Evolutionary conservation across 768 basidiomycete genomes (phyloP).

Genomic region (Mrakia blollopis): DNA sequence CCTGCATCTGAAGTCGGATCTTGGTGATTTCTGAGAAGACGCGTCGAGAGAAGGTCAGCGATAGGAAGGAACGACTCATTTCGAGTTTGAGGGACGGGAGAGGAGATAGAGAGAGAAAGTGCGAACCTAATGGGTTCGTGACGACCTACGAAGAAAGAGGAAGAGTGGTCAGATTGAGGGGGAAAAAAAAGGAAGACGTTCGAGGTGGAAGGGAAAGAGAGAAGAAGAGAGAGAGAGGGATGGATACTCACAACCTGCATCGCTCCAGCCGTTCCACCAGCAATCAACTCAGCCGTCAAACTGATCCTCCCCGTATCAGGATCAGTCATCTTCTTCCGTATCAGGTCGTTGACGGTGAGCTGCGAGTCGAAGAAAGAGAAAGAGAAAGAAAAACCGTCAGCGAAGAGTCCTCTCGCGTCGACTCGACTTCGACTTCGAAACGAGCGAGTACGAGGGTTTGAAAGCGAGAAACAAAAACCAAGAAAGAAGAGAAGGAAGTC

Average conservation of each 20-base stretch:
- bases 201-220: neutral
- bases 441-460: no score
- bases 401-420: no score
- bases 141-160: conserved; percentile 61
- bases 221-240: no score
- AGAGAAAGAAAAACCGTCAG: neutral
- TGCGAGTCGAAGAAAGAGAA: no score
- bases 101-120: neutral
- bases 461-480: no score
- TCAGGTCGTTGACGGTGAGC: conserved; percentile 87
- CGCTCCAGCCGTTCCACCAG: conserved; percentile 89
- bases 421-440: neutral
- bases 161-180: conserved; percentile 23
- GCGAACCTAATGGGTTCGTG: conserved; percentile 71
- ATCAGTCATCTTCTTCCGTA: conserved; percentile 77
- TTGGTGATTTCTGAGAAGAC: conserved; percentile 38
- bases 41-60: neutral
- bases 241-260: conserved; percentile 97
- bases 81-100: neutral
- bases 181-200: neutral
- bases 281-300: conserved; percentile 81
- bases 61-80: no score
- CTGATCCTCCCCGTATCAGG: conserved; percentile 93
- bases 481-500: no score
- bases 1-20: conserved; percentile 91